Evolutionary conservation across 1,284 basidiomycete genomes (phyloP).

Genomic region (Vanrija pseudolonga): DNA sequence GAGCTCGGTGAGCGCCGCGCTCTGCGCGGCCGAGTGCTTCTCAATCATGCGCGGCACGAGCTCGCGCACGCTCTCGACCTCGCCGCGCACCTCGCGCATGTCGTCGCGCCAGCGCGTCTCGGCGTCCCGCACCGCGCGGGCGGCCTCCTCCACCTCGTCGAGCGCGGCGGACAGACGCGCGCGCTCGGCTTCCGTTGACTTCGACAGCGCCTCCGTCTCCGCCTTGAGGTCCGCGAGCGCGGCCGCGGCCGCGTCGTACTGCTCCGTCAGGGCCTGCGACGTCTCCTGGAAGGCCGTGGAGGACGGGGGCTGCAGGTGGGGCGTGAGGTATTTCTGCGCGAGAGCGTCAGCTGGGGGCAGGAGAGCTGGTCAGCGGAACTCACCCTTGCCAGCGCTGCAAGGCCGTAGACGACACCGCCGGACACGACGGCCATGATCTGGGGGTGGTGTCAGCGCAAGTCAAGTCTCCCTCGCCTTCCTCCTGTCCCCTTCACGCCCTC

Average conservation of each 20-base stretch:
- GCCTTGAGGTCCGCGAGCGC: slow-evolving; percentile 57
- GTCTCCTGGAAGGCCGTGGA: slow-evolving; percentile 86
- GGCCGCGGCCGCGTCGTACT: slow-evolving; percentile 88
- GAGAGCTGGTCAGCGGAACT: slow-evolving; percentile 23
- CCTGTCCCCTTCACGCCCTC: not conserved
- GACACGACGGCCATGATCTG: slow-evolving; percentile 93
- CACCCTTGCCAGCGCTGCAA: slow-evolving; percentile 79
- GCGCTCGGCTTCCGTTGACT: slow-evolving; percentile 78
- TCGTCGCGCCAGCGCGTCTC: slow-evolving; percentile 80
- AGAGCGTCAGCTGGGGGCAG: not conserved
- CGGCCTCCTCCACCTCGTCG: slow-evolving; percentile 69
- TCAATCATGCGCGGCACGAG: slow-evolving; percentile 96
- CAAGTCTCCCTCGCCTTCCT: not conserved
- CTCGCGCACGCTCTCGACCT: slow-evolving; percentile 71
- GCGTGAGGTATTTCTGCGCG: slow-evolving; percentile 79
- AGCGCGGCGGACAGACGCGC: slow-evolving; percentile 73
- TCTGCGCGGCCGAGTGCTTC: slow-evolving; percentile 80
- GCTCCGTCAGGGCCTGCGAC: slow-evolving; percentile 74
- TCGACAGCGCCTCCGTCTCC: slow-evolving; percentile 67
- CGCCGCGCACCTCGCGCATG: slow-evolving; percentile 85
- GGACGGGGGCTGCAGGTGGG: slow-evolving; percentile 85
- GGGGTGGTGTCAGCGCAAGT: not conserved
- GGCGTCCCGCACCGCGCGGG: slow-evolving; percentile 32
- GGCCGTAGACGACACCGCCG: slow-evolving; percentile 81
- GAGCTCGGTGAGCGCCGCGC: slow-evolving; percentile 59